Conservation (phyloP, 2,329 filamentous ascomycete species). For the Colletotrichum spinosum region DNA sequence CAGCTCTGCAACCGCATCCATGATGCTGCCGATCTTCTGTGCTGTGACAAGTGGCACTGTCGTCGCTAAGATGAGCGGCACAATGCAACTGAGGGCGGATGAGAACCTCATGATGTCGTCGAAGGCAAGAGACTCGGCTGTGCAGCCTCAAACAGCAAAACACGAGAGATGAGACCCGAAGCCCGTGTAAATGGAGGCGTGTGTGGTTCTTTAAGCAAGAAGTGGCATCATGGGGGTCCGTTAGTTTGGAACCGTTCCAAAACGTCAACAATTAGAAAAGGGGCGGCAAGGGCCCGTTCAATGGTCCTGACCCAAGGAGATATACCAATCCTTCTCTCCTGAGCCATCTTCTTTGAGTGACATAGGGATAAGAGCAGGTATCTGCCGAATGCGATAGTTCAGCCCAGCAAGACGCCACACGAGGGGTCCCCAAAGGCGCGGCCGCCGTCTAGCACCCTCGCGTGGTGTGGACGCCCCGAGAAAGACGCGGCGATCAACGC, state of each 20-base stretch:
- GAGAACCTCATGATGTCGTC: slow-evolving; percentile 23
- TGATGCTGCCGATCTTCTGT: slow-evolving; percentile 23
- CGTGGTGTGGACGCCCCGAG: slow-evolving; percentile 10
- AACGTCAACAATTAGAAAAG: slow-evolving; percentile 1
- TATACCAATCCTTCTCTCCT: slow-evolving; percentile 6
- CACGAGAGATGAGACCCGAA: not conserved
- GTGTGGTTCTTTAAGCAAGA: slow-evolving; percentile 8
- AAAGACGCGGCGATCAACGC: slow-evolving; percentile 14
- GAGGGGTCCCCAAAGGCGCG: not conserved
- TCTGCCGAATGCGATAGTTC: slow-evolving; percentile 27
- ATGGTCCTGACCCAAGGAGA: not conserved
- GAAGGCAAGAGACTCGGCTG: not conserved
- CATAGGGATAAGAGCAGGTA: not conserved
- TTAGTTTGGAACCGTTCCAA: slow-evolving; percentile 9
- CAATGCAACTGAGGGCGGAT: slow-evolving; percentile 5
- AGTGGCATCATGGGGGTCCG: not conserved
- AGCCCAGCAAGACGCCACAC: slow-evolving; percentile 12
- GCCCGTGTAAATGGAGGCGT: not conserved
- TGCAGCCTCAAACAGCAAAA: not conserved
- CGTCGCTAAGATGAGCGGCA: slow-evolving; percentile 1
- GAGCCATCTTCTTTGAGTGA: slow-evolving; percentile 4
- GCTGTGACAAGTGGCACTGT: slow-evolving; percentile 8
- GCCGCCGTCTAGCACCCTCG: slow-evolving; percentile 2
- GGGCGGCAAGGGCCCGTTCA: not conserved
- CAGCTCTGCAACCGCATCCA: slow-evolving; percentile 38